Percentiles rank a stretch among this genome's conserved stretches.
Evolutionary conservation across 2,329 filamentous ascomycete species (phyloP).

Genomic region (Stemphylium lycopersici): DNA sequence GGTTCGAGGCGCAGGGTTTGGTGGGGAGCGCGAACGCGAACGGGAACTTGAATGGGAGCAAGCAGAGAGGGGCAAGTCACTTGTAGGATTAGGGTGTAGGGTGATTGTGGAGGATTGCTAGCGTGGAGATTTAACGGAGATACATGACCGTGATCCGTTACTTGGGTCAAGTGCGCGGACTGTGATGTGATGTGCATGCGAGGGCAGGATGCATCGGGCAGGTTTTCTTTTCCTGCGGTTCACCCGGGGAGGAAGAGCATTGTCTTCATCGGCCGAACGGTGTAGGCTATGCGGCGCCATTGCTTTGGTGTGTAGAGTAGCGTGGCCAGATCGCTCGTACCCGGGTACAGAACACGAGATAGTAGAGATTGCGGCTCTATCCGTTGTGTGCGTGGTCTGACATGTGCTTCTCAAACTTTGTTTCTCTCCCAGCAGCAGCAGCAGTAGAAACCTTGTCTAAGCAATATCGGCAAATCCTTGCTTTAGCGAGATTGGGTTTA

Average conservation of each 20-base stretch:
- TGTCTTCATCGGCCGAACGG: too few species aligned
- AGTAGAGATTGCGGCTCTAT: conserved; percentile 16
- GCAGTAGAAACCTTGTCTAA: background rate
- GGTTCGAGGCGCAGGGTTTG: conserved; percentile 66
- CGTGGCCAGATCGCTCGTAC: background rate
- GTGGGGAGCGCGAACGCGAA: conserved; percentile 17
- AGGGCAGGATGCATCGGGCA: background rate
- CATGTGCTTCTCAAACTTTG: background rate
- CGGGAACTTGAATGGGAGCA: background rate
- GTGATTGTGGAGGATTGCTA: background rate
- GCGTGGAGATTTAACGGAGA: background rate
- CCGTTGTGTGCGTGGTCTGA: conserved; percentile 4
- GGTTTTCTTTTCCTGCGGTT: too few species aligned
- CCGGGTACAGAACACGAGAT: background rate
- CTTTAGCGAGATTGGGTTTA: background rate
- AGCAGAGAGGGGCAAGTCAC: conserved; percentile 47
- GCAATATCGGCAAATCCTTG: conserved; percentile 7
- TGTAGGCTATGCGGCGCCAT: too few species aligned
- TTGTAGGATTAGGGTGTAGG: conserved; percentile 42
- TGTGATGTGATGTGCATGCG: background rate
- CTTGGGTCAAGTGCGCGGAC: background rate
- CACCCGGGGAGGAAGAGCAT: too few species aligned
- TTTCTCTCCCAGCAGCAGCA: background rate
- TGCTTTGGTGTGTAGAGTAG: background rate
- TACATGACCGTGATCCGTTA: background rate